These are phyloP conservation scores for Phaeosphaeriaceae sp. DNA, from an alignment of 2,329 filamentous ascomycete genomes.

Conservation along the genomic window DNA sequence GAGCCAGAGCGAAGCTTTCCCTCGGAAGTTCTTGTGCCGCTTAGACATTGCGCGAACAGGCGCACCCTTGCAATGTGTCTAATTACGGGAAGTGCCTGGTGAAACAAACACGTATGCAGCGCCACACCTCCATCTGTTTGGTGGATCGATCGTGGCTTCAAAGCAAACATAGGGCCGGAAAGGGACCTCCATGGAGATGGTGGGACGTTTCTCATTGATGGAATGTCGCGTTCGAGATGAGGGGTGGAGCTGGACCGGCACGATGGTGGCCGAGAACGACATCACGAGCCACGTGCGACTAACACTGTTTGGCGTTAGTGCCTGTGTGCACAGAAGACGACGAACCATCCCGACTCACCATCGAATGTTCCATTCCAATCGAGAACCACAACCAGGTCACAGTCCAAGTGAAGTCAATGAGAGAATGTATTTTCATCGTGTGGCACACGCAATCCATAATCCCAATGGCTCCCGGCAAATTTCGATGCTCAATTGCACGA, in stretches of 20 bases:
- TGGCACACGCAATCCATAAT: no score
- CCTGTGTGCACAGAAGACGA: background rate
- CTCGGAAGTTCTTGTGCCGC: constrained; percentile 17
- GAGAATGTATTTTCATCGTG: no score
- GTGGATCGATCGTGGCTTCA: constrained; percentile 9
- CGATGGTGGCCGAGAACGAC: background rate
- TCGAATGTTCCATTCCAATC: no score
- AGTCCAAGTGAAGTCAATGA: no score
- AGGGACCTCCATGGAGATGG: background rate
- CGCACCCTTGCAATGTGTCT: constrained; percentile 12
- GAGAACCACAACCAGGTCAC: no score
- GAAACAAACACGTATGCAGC: constrained; percentile 23
- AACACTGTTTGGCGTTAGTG: background rate
- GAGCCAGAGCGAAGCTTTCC: constrained; percentile 13
- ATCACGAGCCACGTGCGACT: background rate
- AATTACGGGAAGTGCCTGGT: constrained; percentile 22
- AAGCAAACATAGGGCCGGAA: constrained; percentile 1
- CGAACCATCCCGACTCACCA: no score
- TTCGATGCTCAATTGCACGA: no score
- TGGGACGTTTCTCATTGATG: constrained; percentile 24
- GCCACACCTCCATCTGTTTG: constrained; percentile 16
- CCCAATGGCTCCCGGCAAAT: no score
- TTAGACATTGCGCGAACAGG: constrained; percentile 8
- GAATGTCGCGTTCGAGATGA: constrained; percentile 13
- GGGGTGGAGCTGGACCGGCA: background rate